Base-by-base conservation (phyloP, 2,329 filamentous ascomycete genomes). In the Phoma sp. region DNA sequence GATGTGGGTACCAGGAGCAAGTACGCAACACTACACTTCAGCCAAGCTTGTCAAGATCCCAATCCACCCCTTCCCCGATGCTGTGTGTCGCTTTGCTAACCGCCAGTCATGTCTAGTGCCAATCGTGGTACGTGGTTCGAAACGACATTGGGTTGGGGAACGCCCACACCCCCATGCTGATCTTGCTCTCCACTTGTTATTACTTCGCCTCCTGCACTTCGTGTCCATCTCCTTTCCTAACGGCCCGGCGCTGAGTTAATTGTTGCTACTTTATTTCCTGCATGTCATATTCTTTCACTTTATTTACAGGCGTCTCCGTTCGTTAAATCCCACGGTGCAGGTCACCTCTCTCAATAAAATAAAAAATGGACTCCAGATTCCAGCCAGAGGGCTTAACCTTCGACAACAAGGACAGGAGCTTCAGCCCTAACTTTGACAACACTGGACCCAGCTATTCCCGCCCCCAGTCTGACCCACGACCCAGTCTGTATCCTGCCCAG, bases 301-400 rank as follows among this genome's bases (percentile, higher is more conserved):
- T 53, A 60, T 58, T 38, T 52, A 55, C 51, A 59, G 48, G 58
- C 54, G 56, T 57, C 58, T 50, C 59, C 59, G 32, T 60, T 65
- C 43, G 32, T 60, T 61, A 57, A 27, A 37, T 55, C 52, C 59
- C 40, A 57, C 57, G 65, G 69, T 72, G 68, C 69, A 69, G 68
- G 68, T 45, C 69, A 71, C 67, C 68, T 53, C 67, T 55, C 57
- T 59, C 50, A 55, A 47, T 24, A 58, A 40, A 60, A 58, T 48
- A 57, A 60, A 49, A 49, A 46, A 72, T 72, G 69, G 68, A 72
- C 49, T 62, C 62, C 55, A 64, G 62, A 47, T 71, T 64, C 44
- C 65, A 69, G 48, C 64, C 65, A 32, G 59, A 66, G 49, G 60
- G 64, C 29, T 46, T 67, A 49, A 63, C 65, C 35, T 67, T 67